phyloP scores from a whole-genome alignment of 495 filamentous ascomycete species.

The Aspergillus nanangensis region DNA sequence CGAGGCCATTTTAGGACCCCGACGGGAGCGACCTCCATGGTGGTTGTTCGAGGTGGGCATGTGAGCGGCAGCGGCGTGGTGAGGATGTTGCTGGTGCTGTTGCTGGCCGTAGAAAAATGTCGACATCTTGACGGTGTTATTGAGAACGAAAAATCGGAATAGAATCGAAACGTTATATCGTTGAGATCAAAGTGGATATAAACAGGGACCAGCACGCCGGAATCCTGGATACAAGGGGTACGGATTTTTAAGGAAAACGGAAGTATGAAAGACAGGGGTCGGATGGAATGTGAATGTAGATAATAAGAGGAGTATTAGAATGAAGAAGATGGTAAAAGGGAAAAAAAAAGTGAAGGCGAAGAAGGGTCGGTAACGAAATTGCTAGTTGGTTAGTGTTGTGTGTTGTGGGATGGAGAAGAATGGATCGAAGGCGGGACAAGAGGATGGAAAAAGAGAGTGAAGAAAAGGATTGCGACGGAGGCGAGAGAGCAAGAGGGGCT shows the following conservation, averaged over 20 bases:
- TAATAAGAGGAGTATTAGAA: conserved; percentile 33
- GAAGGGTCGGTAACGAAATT: conserved; percentile 14
- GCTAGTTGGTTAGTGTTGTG: conserved; percentile 7
- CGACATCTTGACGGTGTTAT: conserved; percentile 58
- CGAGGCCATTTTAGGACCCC: conserved; percentile 75
- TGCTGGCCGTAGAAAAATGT: conserved; percentile 68
- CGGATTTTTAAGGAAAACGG: conserved; percentile 15
- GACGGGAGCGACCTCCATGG: conserved; percentile 80
- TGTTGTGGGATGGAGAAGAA: conserved; percentile 27
- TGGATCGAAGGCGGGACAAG: conserved; percentile 26
- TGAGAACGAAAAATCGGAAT: conserved; percentile 8
- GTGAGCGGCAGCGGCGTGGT: conserved; percentile 41
- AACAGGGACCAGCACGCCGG: conserved; percentile 16
- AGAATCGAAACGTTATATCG: conserved; percentile 20
- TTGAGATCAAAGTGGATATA: conserved; percentile 15
- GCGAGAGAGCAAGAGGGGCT: conserved; percentile 18
- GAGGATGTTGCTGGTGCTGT: conserved; percentile 51
- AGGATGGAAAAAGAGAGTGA: conserved; percentile 24
- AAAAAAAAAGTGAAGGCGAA: conserved; percentile 22
- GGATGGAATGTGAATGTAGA: conserved; percentile 20
- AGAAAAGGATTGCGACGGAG: conserved; percentile 13
- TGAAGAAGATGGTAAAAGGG: conserved; percentile 14
- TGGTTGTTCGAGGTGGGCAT: conserved; percentile 61
- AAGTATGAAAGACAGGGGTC: conserved; percentile 16
- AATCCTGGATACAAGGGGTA: conserved; percentile 7